phyloP scores from a whole-genome alignment of 345 rosid species.

The Sisymbrium irio region DNA sequence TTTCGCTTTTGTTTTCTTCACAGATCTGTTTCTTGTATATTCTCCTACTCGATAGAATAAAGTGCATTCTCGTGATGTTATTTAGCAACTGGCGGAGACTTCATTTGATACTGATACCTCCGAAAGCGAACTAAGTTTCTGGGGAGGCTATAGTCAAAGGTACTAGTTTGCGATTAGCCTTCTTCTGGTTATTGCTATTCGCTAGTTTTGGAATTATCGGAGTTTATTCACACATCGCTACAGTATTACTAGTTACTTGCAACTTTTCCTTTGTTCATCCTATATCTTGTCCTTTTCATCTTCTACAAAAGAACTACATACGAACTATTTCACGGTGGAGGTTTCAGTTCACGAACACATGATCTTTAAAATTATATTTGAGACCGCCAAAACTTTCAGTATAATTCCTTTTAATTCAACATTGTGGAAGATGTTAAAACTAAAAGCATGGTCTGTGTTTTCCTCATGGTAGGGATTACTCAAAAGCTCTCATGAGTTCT shows the following conservation, averaged over 20 bases:
- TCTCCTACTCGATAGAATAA: neutral
- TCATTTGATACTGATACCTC: constrained; percentile 54
- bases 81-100: constrained; percentile 53
- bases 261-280: neutral
- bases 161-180: constrained; percentile 29
- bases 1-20: neutral
- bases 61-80: constrained; percentile 6
- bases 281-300: neutral
- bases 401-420: neutral
- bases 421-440: neutral
- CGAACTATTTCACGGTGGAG: neutral
- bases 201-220: neutral
- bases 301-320: neutral
- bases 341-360: constrained; percentile 2
- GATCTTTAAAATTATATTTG: neutral
- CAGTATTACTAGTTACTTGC: neutral
- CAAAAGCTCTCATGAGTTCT: constrained; percentile 43
- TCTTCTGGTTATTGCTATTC: constrained; percentile 1
- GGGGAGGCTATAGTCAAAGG: constrained; percentile 64
- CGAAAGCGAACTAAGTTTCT: constrained; percentile 55
- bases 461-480: constrained; percentile 47
- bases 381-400: neutral
- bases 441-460: neutral
- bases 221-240: neutral
- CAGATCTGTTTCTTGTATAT: neutral